These are phyloP conservation scores for Pascua guehoae DNA, from an alignment of 1,284 basidiomycete genomes.

Conservation along the genomic window DNA sequence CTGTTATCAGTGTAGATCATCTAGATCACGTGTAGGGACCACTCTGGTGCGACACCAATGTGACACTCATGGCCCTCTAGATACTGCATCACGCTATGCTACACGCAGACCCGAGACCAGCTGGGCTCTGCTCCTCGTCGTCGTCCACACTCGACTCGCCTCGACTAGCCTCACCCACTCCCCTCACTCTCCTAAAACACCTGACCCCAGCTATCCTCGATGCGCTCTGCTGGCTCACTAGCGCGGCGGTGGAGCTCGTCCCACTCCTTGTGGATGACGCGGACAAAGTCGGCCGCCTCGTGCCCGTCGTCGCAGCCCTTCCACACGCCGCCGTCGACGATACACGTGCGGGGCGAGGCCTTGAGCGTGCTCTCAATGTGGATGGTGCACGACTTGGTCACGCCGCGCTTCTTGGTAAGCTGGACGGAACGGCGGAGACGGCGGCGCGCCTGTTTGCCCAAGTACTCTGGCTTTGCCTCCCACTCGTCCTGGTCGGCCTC, in stretches of 20 bases:
- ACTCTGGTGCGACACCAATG: no score
- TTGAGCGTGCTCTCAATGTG: slow-evolving; percentile 57
- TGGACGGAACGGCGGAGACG: slow-evolving; percentile 62
- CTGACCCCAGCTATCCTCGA: no score
- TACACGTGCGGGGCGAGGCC: slow-evolving; percentile 60
- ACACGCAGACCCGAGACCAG: no score
- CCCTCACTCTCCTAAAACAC: no score
- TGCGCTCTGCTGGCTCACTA: no score
- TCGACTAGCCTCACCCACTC: no score
- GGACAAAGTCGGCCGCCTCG: slow-evolving; percentile 65
- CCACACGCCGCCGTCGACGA: slow-evolving; percentile 69
- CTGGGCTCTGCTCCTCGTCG: no score
- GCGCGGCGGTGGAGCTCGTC: slow-evolving; percentile 21
- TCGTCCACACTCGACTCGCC: no score
- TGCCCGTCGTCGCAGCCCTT: slow-evolving; percentile 79
- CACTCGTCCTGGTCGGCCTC: slow-evolving; percentile 16
- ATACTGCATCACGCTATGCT: no score
- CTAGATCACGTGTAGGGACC: no score
- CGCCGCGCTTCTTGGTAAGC: slow-evolving; percentile 54
- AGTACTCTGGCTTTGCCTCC: slow-evolving; percentile 53
- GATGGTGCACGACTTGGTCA: slow-evolving; percentile 82
- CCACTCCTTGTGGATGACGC: slow-evolving; percentile 70
- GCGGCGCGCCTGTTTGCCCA: slow-evolving; percentile 32
- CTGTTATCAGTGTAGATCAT: no score
- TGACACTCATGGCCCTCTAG: no score